Conservation (phyloP, 352 stramenopile genomes). For the Phytophthora sp. region DNA sequence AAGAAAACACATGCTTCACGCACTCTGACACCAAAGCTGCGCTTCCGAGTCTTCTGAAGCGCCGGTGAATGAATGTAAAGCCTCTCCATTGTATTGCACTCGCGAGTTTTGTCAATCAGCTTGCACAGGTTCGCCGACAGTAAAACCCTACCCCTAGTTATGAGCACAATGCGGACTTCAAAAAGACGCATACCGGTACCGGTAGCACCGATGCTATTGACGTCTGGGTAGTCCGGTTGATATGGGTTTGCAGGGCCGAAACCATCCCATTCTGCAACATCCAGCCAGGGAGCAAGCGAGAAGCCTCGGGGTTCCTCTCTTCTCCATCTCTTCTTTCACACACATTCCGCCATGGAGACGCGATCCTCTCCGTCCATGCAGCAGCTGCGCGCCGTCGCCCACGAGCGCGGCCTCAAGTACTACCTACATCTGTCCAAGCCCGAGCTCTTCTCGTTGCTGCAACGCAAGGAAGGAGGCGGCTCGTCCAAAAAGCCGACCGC, state of each 20-base stretch:
- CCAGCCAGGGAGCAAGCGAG: constrained; percentile 21
- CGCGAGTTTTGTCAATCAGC: neutral
- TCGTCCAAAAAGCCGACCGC: constrained; percentile 9
- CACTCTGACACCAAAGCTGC: neutral
- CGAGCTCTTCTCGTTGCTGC: constrained; percentile 77
- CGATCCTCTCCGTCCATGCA: constrained; percentile 83
- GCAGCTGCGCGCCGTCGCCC: constrained; percentile 70
- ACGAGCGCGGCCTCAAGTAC: constrained; percentile 84
- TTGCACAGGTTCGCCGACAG: constrained; percentile 17
- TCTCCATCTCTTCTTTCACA: neutral
- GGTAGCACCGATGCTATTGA: constrained; percentile 31
- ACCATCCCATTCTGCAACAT: constrained; percentile 36
- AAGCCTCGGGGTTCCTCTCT: too few species aligned
- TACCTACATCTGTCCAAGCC: constrained; percentile 84
- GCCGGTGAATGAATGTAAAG: neutral
- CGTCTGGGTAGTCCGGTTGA: constrained; percentile 15
- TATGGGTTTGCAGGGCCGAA: constrained; percentile 40
- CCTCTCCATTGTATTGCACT: constrained; percentile 1
- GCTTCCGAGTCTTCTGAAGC: neutral
- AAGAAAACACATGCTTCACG: constrained; percentile 3
- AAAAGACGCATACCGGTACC: constrained; percentile 34
- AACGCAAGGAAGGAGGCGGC: constrained; percentile 76
- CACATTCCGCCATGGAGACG: constrained; percentile 68
- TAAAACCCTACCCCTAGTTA: constrained; percentile 19
- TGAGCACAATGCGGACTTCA: constrained; percentile 17